Percentiles rank a stretch among this genome's conserved stretches.
Evolutionary conservation across 768 basidiomycete species (phyloP).

Genomic region (Crucibulum laeve): DNA sequence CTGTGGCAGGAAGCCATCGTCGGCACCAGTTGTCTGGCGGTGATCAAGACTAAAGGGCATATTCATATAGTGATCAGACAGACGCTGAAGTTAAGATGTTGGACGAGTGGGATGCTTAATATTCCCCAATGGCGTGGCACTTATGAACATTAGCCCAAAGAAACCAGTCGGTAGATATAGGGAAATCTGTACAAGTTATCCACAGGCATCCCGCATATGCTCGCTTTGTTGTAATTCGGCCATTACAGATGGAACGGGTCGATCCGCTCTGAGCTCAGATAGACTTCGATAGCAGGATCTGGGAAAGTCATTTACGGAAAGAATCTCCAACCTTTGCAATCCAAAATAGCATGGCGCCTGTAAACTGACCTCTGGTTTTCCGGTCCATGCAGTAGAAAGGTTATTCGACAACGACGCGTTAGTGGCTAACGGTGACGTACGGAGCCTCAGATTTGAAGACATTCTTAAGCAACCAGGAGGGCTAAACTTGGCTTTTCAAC

Average conservation of each 20-base stretch:
- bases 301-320: slow-evolving; percentile 21
- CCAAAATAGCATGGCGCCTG: slow-evolving; percentile 19
- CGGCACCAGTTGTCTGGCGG: slow-evolving; percentile 25
- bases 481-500: no score
- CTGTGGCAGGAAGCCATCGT: slow-evolving; percentile 7
- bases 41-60: slow-evolving; percentile 18
- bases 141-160: no score
- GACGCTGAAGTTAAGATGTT: not conserved
- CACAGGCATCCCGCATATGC: no score
- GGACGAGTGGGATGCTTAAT: not conserved
- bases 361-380: no score
- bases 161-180: no score
- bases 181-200: no score
- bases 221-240: no score
- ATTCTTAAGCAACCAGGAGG: no score
- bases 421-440: no score
- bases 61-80: not conserved
- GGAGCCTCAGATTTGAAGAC: no score
- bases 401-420: no score
- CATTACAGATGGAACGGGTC: slow-evolving; percentile 13
- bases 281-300: slow-evolving; percentile 22
- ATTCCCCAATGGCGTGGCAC: not conserved
- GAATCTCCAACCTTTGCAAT: slow-evolving; percentile 14
- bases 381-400: no score
- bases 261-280: slow-evolving; percentile 24